A percentile compares a stretch with the other conserved stretches of the same genome.
phyloP scores from a whole-genome alignment of 257 asterid genomes.

The Solanum medicagineum region DNA sequence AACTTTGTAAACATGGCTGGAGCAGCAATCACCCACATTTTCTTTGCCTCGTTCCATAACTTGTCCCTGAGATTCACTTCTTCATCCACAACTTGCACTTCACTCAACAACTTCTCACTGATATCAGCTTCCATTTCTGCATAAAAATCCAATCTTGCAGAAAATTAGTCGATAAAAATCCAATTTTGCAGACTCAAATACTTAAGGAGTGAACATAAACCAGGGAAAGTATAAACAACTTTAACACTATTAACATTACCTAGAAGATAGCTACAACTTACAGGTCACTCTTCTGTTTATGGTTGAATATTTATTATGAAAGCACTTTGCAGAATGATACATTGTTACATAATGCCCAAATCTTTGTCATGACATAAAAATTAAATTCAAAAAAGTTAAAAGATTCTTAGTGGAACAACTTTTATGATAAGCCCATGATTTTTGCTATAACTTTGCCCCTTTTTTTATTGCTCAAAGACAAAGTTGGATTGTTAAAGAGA shows the following conservation, averaged over 20 bases:
- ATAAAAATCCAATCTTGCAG: not conserved
- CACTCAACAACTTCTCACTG: constrained; percentile 5
- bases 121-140: constrained; percentile 17
- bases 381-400: not conserved
- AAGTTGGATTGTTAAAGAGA: not conserved
- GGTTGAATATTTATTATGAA: not conserved
- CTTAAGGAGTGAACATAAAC: not conserved
- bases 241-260: not conserved
- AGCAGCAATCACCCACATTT: constrained; percentile 35
- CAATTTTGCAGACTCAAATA: not conserved
- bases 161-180: not conserved
- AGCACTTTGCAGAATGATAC: not conserved
- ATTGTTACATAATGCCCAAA: not conserved
- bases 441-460: not conserved
- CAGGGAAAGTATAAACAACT: not conserved
- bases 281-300: not conserved
- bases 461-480: not conserved
- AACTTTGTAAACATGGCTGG: constrained; percentile 40
- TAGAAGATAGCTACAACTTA: not conserved
- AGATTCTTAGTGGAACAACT: not conserved
- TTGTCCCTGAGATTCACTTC: constrained; percentile 1
- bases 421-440: not conserved
- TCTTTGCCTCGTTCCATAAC: constrained; percentile 30
- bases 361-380: not conserved
- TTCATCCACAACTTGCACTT: not conserved